A percentile compares a stretch with the other conserved stretches of the same genome.
Conservation (phyloP, 495 filamentous ascomycete genomes). For the Parachaetomium inaequale region DNA sequence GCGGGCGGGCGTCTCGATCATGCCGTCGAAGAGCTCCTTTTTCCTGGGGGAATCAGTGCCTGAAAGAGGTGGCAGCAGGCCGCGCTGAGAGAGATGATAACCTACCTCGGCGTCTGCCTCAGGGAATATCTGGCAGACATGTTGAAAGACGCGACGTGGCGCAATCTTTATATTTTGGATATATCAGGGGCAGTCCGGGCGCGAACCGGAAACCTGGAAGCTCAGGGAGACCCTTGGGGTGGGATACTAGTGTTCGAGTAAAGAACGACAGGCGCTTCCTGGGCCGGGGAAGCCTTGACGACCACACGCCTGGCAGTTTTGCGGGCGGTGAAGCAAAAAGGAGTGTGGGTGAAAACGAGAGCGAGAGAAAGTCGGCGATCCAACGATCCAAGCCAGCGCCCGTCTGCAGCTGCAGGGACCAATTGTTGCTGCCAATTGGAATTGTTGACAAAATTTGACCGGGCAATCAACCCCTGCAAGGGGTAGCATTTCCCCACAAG, state of each 20-base stretch:
- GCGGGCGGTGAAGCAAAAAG: constrained; percentile 11
- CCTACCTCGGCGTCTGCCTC: constrained; percentile 52
- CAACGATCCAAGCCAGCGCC: background rate
- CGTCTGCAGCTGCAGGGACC: constrained; percentile 1
- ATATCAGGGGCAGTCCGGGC: background rate
- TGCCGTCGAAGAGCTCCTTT: constrained; percentile 51
- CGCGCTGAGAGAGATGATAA: constrained; percentile 4
- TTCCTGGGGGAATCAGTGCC: constrained; percentile 32
- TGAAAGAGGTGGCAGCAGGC: background rate
- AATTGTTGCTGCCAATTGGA: background rate
- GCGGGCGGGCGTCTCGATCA: constrained; percentile 46
- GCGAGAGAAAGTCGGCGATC: background rate
- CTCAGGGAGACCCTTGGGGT: background rate
- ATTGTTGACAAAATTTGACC: constrained; percentile 17
- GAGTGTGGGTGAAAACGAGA: background rate
- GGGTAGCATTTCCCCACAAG: background rate
- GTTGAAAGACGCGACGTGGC: constrained; percentile 22
- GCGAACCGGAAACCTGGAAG: background rate
- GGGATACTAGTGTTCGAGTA: constrained; percentile 20
- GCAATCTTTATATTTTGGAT: constrained; percentile 19
- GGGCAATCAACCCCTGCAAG: background rate
- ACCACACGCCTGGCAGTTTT: background rate
- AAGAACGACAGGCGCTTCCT: background rate
- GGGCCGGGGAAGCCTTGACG: background rate
- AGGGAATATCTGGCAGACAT: constrained; percentile 43